Conservation (phyloP, 2,329 filamentous ascomycete species). For the Ophiosphaerella herpotricha region DNA sequence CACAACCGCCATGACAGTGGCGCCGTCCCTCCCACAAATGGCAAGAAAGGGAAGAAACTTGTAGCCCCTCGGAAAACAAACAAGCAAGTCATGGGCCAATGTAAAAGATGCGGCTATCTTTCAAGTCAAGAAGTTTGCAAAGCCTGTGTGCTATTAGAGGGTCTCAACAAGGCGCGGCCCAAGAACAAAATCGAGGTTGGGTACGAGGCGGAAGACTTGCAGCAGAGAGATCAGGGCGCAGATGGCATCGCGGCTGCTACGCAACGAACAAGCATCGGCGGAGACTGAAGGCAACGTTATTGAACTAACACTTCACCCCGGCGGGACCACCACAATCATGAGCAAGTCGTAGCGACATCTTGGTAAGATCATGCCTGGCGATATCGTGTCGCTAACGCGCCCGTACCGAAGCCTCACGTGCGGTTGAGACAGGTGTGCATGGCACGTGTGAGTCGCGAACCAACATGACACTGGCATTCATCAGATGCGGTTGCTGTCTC, state of each 20-base stretch:
- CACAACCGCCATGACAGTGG: conserved; percentile 23
- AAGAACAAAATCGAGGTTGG: conserved; percentile 43
- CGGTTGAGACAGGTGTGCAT: too few relatives aligned
- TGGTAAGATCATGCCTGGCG: too few relatives aligned
- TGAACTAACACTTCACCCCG: too few relatives aligned
- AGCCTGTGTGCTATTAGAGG: conserved; percentile 87
- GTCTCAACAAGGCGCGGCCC: conserved; percentile 75
- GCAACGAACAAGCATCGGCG: conserved; percentile 23
- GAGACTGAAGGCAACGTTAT: conserved; percentile 15
- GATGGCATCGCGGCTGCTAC: conserved; percentile 30
- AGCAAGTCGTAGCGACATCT: too few relatives aligned
- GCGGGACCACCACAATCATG: too few relatives aligned
- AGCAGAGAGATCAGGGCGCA: conserved; percentile 11
- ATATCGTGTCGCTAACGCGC: too few relatives aligned
- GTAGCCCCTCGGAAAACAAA: conserved; percentile 36
- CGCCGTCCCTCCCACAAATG: conserved; percentile 14
- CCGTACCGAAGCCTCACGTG: too few relatives aligned
- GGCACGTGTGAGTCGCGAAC: too few relatives aligned
- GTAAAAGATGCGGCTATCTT: conserved; percentile 89
- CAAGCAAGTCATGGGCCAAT: conserved; percentile 78
- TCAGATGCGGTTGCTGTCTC: too few relatives aligned
- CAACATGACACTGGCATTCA: too few relatives aligned
- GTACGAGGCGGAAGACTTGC: conserved; percentile 25
- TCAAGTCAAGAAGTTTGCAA: conserved; percentile 94
- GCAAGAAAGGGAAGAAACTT: conserved; percentile 28